These are phyloP conservation scores for Citeromyces hawaiiensis DNA, from an alignment of 1,139 yeast genomes.

Conservation along the genomic window DNA sequence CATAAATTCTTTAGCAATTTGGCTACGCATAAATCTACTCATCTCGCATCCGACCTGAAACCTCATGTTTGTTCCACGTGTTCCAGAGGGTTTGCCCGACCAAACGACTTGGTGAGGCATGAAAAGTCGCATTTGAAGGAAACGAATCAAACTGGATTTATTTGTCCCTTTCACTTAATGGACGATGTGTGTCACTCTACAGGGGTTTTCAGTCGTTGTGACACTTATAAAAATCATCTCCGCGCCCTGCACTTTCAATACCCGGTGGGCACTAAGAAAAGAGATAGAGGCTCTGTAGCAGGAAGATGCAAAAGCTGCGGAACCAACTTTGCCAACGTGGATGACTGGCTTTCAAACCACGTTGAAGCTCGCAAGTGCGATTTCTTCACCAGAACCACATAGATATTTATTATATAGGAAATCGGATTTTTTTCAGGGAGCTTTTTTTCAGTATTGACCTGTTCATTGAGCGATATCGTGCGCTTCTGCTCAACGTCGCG, in stretches of 20 bases:
- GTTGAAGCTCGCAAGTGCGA: conserved; percentile 44
- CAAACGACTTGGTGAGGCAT: conserved; percentile 77
- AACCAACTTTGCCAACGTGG: conserved; percentile 48
- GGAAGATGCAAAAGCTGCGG: conserved; percentile 79
- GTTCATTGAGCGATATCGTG: too few relatives aligned
- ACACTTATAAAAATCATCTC: conserved; percentile 82
- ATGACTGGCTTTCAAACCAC: conserved; percentile 67
- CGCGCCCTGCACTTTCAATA: conserved; percentile 84
- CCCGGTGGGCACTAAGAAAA: conserved; percentile 78
- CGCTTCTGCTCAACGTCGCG: too few relatives aligned
- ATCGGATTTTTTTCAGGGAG: background rate
- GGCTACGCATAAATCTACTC: conserved; percentile 80
- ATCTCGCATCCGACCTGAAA: conserved; percentile 56
- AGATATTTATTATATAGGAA: background rate
- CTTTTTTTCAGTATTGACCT: too few relatives aligned
- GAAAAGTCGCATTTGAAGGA: conserved; percentile 75
- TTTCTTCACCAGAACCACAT: conserved; percentile 5
- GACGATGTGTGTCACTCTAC: conserved; percentile 48
- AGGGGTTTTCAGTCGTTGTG: conserved; percentile 80
- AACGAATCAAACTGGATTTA: conserved; percentile 36
- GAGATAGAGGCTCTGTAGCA: conserved; percentile 49
- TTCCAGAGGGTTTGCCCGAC: conserved; percentile 75
- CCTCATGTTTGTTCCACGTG: conserved; percentile 74
- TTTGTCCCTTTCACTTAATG: conserved; percentile 25
- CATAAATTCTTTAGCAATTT: conserved; percentile 62